A percentile compares a stretch with the other conserved stretches of the same genome.
These are phyloP conservation scores for Durio zibethinus DNA, from an alignment of 345 rosid species.

Conservation along the genomic window DNA sequence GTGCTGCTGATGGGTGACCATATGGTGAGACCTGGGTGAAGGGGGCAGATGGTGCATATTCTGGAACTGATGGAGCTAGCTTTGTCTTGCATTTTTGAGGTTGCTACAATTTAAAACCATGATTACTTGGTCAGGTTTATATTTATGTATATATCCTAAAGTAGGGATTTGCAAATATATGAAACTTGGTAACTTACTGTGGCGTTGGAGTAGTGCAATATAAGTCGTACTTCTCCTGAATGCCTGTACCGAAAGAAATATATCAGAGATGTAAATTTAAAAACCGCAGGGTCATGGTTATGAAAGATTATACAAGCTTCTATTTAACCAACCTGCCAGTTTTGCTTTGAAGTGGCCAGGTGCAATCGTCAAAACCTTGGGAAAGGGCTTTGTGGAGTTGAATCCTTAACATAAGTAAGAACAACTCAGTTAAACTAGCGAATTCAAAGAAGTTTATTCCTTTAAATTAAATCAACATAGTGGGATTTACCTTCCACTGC, in stretches of 20 bases:
- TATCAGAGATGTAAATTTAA: constrained; percentile 5
- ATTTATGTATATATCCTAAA: neutral
- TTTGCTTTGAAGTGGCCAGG: constrained; percentile 38
- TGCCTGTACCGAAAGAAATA: constrained; percentile 25
- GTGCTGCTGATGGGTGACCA: constrained; percentile 23
- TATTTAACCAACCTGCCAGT: constrained; percentile 31
- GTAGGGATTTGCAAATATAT: neutral
- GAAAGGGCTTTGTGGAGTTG: constrained; percentile 47
- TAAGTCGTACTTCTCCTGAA: constrained; percentile 46
- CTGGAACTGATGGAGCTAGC: constrained; percentile 11
- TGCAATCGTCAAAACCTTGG: constrained; percentile 44
- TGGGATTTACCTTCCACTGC: constrained; percentile 40
- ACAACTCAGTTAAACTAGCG: neutral
- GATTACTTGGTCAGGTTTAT: neutral
- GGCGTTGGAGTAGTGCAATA: constrained; percentile 34
- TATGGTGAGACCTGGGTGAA: constrained; percentile 17
- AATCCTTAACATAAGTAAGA: constrained; percentile 21
- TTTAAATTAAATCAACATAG: neutral
- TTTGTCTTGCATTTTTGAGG: constrained; percentile 8
- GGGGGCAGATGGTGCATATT: constrained; percentile 11
- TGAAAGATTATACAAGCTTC: neutral
- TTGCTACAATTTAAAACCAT: neutral
- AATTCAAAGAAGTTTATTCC: neutral
- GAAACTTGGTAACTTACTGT: constrained; percentile 13
- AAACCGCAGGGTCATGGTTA: neutral